Conservation (phyloP, 2,329 filamentous ascomycete species). For the Canariomyces notabilis region DNA sequence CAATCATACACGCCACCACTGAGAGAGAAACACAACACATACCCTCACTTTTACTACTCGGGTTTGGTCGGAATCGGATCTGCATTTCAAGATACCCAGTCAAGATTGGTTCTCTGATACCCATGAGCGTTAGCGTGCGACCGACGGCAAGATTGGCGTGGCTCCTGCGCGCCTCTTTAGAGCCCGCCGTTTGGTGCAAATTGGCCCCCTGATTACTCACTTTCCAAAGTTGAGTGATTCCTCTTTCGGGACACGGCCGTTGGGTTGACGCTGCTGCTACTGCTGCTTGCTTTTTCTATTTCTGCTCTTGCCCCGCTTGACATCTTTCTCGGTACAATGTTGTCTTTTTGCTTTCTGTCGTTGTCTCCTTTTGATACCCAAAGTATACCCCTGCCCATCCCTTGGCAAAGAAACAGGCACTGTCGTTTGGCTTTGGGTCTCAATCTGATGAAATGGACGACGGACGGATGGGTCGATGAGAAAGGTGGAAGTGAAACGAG, state of each 20-base stretch:
- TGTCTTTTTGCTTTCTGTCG: slow-evolving; percentile 25
- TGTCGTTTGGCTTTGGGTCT: slow-evolving; percentile 23
- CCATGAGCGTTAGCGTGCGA: slow-evolving; percentile 13
- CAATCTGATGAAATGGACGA: slow-evolving; percentile 15
- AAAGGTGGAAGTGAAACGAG: not conserved
- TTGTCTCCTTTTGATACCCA: slow-evolving; percentile 34
- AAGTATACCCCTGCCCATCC: slow-evolving; percentile 33
- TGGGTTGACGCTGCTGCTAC: not conserved
- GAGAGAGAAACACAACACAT: slow-evolving; percentile 18
- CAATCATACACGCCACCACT: slow-evolving; percentile 12
- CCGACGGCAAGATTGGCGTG: not conserved
- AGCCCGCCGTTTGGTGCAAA: not conserved
- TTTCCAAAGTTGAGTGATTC: not conserved
- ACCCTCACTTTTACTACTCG: slow-evolving; percentile 18
- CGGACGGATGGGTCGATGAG: slow-evolving; percentile 4
- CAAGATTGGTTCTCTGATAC: slow-evolving; percentile 41
- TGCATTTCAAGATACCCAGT: slow-evolving; percentile 57
- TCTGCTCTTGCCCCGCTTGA: slow-evolving; percentile 12
- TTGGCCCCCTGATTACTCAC: not conserved
- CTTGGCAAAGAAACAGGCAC: slow-evolving; percentile 23
- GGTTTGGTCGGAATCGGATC: slow-evolving; percentile 45
- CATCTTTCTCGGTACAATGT: slow-evolving; percentile 24
- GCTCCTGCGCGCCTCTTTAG: not conserved
- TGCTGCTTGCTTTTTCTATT: slow-evolving; percentile 23
- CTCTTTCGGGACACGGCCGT: slow-evolving; percentile 19